Evolutionary conservation across 164 flowering plant species (phyloP).

Genomic region (Cinnamomum chago): DNA sequence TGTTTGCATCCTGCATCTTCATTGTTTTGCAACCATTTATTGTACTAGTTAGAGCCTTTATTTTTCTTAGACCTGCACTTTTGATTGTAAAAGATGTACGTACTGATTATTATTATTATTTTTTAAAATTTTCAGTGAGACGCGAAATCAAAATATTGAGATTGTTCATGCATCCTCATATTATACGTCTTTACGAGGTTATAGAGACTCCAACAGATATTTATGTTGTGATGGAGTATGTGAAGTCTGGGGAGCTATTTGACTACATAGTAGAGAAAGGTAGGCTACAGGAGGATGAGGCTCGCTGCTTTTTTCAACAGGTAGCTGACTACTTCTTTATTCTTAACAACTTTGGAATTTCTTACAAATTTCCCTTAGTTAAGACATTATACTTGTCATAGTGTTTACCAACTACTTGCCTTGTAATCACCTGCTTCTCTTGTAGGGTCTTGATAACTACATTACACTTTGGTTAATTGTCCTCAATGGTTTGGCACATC

Average conservation of each 20-base stretch:
- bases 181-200: conserved; percentile 40
- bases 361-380: background rate
- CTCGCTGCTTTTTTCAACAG: conserved; percentile 42
- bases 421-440: background rate
- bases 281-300: conserved; percentile 41
- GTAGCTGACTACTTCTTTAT: conserved; percentile 9
- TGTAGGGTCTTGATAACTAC: background rate
- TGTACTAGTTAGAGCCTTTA: too few relatives aligned
- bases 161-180: conserved; percentile 41
- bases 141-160: conserved; percentile 41
- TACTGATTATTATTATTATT: background rate
- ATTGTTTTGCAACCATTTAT: too few relatives aligned
- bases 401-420: background rate
- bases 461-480: background rate
- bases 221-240: conserved; percentile 47
- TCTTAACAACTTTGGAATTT: background rate
- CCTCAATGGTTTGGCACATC: too few relatives aligned
- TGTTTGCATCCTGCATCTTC: too few relatives aligned
- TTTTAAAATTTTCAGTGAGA: conserved; percentile 28
- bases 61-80: too few relatives aligned
- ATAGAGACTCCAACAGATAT: conserved; percentile 36
- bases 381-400: background rate
- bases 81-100: too few relatives aligned
- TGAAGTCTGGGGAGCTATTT: conserved; percentile 41
- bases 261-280: conserved; percentile 46